Evolutionary conservation across 2,329 filamentous ascomycete species (phyloP).

Genomic region (Aureobasidium sp.): DNA sequence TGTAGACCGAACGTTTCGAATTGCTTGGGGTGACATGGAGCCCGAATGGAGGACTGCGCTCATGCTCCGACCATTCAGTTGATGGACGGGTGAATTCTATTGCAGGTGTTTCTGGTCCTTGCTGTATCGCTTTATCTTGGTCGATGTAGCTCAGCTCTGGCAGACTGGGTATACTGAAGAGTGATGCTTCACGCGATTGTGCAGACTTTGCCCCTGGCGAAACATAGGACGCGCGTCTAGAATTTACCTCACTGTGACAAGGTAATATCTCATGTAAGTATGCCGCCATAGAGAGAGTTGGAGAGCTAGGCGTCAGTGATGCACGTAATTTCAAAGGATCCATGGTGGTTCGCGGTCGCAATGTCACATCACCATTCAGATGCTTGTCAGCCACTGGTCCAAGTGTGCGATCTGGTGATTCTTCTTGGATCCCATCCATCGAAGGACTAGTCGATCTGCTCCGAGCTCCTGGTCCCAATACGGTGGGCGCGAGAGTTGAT

Average conservation of each 20-base stretch:
- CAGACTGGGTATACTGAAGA: slow-evolving; percentile 34
- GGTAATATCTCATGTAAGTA: slow-evolving; percentile 11
- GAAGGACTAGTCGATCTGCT: slow-evolving; percentile 31
- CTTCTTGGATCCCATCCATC: slow-evolving; percentile 35
- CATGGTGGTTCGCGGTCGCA: slow-evolving; percentile 16
- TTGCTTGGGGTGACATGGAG: slow-evolving; percentile 8
- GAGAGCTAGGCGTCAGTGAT: slow-evolving; percentile 36
- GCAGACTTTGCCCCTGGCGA: background rate
- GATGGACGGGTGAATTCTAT: slow-evolving; percentile 17
- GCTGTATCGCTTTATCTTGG: background rate
- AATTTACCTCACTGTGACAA: background rate
- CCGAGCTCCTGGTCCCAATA: slow-evolving; percentile 32
- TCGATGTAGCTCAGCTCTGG: slow-evolving; percentile 24
- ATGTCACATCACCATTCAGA: slow-evolving; percentile 8
- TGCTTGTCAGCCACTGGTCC: background rate
- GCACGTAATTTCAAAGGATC: slow-evolving; percentile 30
- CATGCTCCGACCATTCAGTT: slow-evolving; percentile 11
- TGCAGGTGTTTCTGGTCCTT: slow-evolving; percentile 7
- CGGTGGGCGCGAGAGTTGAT: slow-evolving; percentile 35
- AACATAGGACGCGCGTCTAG: background rate
- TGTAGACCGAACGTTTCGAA: background rate
- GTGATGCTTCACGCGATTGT: slow-evolving; percentile 15
- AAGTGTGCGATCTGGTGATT: slow-evolving; percentile 18
- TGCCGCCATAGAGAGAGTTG: slow-evolving; percentile 28
- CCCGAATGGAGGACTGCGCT: slow-evolving; percentile 8